These are phyloP conservation scores for Tetrapisispora iriomotensis DNA, from an alignment of 805 yeast genomes.

Conservation along the genomic window DNA sequence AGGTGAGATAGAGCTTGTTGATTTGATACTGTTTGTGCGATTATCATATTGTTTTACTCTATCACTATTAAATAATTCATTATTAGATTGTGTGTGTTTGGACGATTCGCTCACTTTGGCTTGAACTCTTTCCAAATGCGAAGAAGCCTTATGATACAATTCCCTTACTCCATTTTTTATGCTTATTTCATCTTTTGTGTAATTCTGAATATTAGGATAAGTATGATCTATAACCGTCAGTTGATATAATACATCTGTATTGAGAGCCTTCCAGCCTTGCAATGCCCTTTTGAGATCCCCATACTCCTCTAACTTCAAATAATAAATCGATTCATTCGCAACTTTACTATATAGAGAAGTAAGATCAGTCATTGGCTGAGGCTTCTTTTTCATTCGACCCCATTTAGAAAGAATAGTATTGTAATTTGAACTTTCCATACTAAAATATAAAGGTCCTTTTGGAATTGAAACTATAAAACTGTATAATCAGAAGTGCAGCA, in stretches of 20 bases:
- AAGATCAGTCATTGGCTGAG: conserved; percentile 50
- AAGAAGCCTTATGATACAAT: conserved; percentile 29
- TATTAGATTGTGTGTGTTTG: background rate
- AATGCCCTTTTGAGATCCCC: conserved; percentile 45
- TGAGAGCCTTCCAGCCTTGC: conserved; percentile 67
- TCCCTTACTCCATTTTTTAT: conserved; percentile 34
- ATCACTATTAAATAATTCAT: conserved; percentile 5
- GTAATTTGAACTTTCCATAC: conserved; percentile 2
- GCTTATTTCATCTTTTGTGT: conserved; percentile 37
- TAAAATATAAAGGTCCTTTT: background rate
- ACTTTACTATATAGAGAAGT: conserved; percentile 52
- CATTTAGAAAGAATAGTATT: conserved; percentile 2
- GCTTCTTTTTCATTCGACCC: conserved; percentile 39
- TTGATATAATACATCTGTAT: conserved; percentile 47
- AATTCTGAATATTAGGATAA: conserved; percentile 25
- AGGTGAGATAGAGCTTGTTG: background rate
- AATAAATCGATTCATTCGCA: conserved; percentile 48
- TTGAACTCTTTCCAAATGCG: conserved; percentile 33
- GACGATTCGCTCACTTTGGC: conserved; percentile 10
- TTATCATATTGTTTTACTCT: conserved; percentile 17
- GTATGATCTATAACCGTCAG: conserved; percentile 43
- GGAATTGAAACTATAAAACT: background rate
- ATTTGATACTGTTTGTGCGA: conserved; percentile 1
- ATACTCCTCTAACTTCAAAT: conserved; percentile 49
- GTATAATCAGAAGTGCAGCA: background rate